A percentile compares a stretch with the other conserved stretches of the same genome.
These are phyloP conservation scores for Trichoderma brevicompactum DNA, from an alignment of 2,329 filamentous ascomycete genomes.

Conservation along the genomic window DNA sequence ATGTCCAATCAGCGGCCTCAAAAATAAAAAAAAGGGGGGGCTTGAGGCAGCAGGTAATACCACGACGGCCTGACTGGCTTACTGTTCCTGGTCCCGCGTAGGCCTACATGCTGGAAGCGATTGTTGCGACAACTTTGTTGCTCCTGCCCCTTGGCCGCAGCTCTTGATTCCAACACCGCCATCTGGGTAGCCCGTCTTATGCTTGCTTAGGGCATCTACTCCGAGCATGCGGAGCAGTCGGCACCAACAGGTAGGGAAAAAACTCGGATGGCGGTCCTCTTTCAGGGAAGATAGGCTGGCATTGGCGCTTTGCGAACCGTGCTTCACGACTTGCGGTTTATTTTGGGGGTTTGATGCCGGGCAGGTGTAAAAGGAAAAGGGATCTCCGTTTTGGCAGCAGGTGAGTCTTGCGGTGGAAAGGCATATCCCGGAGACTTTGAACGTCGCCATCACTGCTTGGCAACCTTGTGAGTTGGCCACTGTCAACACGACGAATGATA, in stretches of 20 bases:
- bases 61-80: not conserved
- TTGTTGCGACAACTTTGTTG: not conserved
- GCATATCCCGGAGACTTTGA: not conserved
- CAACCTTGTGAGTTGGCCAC: conserved; percentile 1
- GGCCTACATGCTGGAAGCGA: not conserved
- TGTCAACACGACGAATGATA: not conserved
- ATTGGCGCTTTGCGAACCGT: conserved; percentile 15
- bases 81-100: not conserved
- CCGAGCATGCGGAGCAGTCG: not conserved
- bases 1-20: not conserved
- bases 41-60: not conserved
- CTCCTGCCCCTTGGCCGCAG: not conserved
- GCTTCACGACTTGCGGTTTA: conserved; percentile 3
- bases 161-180: not conserved
- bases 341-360: not conserved
- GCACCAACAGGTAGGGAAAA: not conserved
- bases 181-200: not conserved
- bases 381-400: not conserved
- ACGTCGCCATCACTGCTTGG: not conserved
- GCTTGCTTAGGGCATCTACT: not conserved
- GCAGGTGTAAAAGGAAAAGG: not conserved
- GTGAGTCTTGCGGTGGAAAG: not conserved
- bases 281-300: not conserved
- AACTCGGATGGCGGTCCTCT: not conserved
- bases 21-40: not conserved